phyloP scores from a whole-genome alignment of 2,329 filamentous ascomycete genomes.

The Diaporthe ilicicola region DNA sequence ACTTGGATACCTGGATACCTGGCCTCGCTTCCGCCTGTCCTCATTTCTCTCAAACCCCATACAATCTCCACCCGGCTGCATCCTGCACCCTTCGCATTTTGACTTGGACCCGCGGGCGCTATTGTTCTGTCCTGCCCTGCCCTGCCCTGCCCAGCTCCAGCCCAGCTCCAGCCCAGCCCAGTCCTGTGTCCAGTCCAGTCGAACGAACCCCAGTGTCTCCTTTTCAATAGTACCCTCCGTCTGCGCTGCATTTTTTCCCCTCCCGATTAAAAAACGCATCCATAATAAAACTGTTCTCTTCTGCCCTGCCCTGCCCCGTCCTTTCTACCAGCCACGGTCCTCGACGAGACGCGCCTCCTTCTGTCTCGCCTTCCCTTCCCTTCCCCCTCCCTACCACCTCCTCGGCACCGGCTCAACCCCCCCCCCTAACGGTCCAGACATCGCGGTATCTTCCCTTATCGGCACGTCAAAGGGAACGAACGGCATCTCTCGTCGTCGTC shows the following conservation, averaged over 20 bases:
- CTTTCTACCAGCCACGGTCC: slow-evolving; percentile 31
- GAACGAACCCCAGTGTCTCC: slow-evolving; percentile 34
- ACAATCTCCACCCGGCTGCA: slow-evolving; percentile 37
- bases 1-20: slow-evolving; percentile 29
- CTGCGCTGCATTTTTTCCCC: slow-evolving; percentile 28
- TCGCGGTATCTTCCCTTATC: slow-evolving; percentile 34
- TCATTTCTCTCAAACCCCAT: slow-evolving; percentile 36
- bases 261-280: slow-evolving; percentile 24
- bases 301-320: slow-evolving; percentile 20
- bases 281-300: slow-evolving; percentile 32
- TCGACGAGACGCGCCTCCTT: slow-evolving; percentile 29
- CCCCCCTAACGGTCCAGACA: slow-evolving; percentile 33
- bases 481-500: slow-evolving; percentile 31
- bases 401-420: slow-evolving; percentile 34
- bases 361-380: slow-evolving; percentile 32
- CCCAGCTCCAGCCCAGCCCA: slow-evolving; percentile 18
- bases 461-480: slow-evolving; percentile 16
- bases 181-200: slow-evolving; percentile 8
- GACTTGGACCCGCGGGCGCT: slow-evolving; percentile 21
- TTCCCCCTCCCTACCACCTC: slow-evolving; percentile 34
- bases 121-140: slow-evolving; percentile 5
- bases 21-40: slow-evolving; percentile 37
- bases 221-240: slow-evolving; percentile 36
- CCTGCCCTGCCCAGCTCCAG: not conserved
- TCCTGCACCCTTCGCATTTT: slow-evolving; percentile 32